Evolutionary conservation across 169 alveolate species (phyloP), one percentile per base, ranked within the genome.

Genomic region (Plasmodium berghei): DNA sequence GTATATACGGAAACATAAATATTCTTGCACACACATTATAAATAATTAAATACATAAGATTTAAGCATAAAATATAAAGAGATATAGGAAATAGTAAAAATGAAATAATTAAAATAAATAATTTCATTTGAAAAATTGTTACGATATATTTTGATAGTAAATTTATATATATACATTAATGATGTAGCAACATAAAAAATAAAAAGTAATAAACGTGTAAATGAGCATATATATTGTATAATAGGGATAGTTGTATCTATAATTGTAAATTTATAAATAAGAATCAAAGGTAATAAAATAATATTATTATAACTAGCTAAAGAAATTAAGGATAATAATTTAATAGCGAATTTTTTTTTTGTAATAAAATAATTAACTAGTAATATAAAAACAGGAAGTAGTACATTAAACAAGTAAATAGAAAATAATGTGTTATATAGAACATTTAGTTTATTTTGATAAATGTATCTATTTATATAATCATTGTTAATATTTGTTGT

Each of bases 301-400:
- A 83, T 49, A 40, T 83, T 83, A 46, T 83, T 83, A 69, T 83
- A 83, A 54, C 90, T 83, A 61, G 67, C 40, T 58, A 83, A 56
- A 4, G 90, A 83, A 42, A 83, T 83, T 59, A 83, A 85, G 48
- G 45, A 83, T 58, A 55, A 40, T 20, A 83, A 55, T 71, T 71
- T 83, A 12, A 83, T 20, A 8, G 90, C 86, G 8, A n/a, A 20
- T 1, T 1, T 16, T 48, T 71, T 83, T 69, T 83, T 66, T 10
- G 77, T 83, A 18, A 58, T 40, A 46, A 83, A 42, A 61, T 67
- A 67, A 34, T 48, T 56, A 40, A 64, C 48, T 42, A 56, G 8
- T 61, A 67, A 40, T 56, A 83, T 34, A 18, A 48, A n/a, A 40
- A 69, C 18, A 34, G 90, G 90, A 0, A 72, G 46, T 3, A 54